Evolutionary conservation across 345 rosid species (phyloP).

Genomic region (Eucalyptus tenuipes): DNA sequence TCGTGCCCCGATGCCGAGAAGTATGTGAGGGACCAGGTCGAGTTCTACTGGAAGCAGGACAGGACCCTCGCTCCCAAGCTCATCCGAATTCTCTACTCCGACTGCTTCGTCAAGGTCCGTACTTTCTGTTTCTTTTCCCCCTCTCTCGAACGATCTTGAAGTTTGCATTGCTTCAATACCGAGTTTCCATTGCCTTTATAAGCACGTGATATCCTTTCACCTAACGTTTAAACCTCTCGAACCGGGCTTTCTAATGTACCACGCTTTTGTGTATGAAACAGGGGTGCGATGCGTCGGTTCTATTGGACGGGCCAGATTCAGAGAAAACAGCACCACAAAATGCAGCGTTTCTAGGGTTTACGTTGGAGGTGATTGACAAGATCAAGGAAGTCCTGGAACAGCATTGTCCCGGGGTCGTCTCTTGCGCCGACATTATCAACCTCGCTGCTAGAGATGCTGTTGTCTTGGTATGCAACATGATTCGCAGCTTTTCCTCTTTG

Average conservation of each 20-base stretch:
- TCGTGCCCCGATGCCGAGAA: constrained; percentile 45
- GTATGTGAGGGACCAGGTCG: constrained; percentile 37
- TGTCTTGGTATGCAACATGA: constrained; percentile 28
- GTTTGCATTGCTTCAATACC: neutral
- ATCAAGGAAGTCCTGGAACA: constrained; percentile 59
- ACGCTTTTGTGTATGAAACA: neutral
- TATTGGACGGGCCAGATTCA: neutral
- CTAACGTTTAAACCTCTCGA: neutral
- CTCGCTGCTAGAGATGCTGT: constrained; percentile 76
- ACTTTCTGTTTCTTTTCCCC: neutral
- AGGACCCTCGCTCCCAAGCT: constrained; percentile 46
- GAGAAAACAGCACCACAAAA: constrained; percentile 14
- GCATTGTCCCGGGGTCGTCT: constrained; percentile 63
- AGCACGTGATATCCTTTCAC: neutral
- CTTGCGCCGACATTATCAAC: constrained; percentile 79
- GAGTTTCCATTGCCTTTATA: neutral
- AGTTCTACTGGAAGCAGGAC: constrained; percentile 14
- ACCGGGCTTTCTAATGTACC: neutral
- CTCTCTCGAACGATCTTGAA: neutral
- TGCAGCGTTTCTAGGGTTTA: constrained; percentile 48
- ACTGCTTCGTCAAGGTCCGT: constrained; percentile 55
- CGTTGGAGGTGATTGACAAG: constrained; percentile 30
- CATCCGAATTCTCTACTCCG: constrained; percentile 56
- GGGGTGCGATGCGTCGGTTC: neutral
- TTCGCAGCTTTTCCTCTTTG: neutral